Percentiles rank a stretch among this genome's conserved stretches.
Evolutionary conservation across 805 yeast species (phyloP).

Genomic region (Candida easanensis): DNA sequence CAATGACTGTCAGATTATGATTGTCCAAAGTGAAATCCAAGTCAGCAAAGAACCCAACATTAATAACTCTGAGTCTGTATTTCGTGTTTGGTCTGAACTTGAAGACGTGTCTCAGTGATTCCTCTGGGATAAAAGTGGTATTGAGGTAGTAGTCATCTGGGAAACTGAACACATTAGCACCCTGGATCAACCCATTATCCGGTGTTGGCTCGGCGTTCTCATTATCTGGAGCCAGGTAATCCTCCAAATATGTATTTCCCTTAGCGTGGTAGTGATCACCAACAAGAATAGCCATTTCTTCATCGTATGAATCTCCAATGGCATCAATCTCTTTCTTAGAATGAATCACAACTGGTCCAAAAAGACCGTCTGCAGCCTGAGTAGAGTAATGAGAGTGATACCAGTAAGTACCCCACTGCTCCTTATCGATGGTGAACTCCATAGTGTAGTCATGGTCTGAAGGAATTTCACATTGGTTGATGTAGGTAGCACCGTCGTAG

Average conservation of each 20-base stretch:
- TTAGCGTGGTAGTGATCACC: slow-evolving; percentile 49
- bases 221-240: slow-evolving; percentile 38
- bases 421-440: slow-evolving; percentile 35
- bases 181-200: slow-evolving; percentile 43
- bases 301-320: slow-evolving; percentile 38
- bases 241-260: slow-evolving; percentile 26
- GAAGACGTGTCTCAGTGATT: slow-evolving; percentile 22
- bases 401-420: slow-evolving; percentile 53
- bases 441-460: slow-evolving; percentile 39
- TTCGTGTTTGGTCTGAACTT: slow-evolving; percentile 41
- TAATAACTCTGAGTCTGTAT: slow-evolving; percentile 46
- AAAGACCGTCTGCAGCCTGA: slow-evolving; percentile 47
- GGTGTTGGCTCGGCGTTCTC: slow-evolving; percentile 50
- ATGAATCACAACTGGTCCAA: slow-evolving; percentile 51
- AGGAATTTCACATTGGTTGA: slow-evolving; percentile 48
- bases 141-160: slow-evolving; percentile 24
- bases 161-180: slow-evolving; percentile 31
- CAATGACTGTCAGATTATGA: slow-evolving; percentile 48
- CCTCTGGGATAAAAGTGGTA: slow-evolving; percentile 21
- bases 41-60: slow-evolving; percentile 50
- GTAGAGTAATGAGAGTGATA: slow-evolving; percentile 52
- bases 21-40: slow-evolving; percentile 49
- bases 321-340: slow-evolving; percentile 33
- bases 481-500: slow-evolving; percentile 50
- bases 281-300: slow-evolving; percentile 42